These are phyloP conservation scores for Pharnaceum exiguum DNA, from an alignment of 148 eudicot genomes.

Conservation along the genomic window DNA sequence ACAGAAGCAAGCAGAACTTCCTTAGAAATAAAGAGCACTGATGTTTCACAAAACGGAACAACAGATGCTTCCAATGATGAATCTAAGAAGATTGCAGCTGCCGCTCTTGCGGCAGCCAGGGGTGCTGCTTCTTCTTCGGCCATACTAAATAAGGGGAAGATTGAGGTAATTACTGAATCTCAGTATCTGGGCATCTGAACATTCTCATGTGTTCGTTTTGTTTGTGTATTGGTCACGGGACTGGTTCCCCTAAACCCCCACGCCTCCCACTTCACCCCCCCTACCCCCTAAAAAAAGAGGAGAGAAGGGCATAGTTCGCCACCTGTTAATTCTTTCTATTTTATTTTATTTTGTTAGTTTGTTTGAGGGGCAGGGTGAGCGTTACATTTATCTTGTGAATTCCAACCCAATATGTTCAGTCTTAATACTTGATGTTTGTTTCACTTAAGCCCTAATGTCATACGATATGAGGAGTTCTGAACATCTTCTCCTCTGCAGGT, in stretches of 20 bases:
- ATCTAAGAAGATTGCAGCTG: constrained; percentile 76
- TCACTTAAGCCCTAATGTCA: neutral
- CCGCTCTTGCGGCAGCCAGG: constrained; percentile 79
- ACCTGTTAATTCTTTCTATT: too few relatives aligned
- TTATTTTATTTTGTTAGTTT: too few relatives aligned
- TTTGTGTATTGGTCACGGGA: neutral
- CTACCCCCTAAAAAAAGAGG: too few relatives aligned
- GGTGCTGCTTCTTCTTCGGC: constrained; percentile 57
- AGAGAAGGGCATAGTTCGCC: too few relatives aligned
- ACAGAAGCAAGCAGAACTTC: constrained; percentile 20
- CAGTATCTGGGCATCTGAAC: neutral
- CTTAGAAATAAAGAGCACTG: constrained; percentile 20
- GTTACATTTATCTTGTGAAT: too few relatives aligned
- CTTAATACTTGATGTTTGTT: neutral
- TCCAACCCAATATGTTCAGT: neutral
- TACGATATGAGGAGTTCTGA: neutral
- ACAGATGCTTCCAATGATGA: too few relatives aligned
- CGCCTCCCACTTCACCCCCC: too few relatives aligned
- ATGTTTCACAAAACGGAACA: constrained; percentile 35
- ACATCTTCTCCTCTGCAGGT: constrained; percentile 36
- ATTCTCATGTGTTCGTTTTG: neutral
- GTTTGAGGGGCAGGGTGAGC: too few relatives aligned
- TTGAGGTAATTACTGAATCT: constrained; percentile 47
- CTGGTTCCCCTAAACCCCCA: neutral
- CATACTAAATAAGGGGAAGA: constrained; percentile 54